Conservation (phyloP, 441 rosid genomes). For the Flueggea neowawraea region DNA sequence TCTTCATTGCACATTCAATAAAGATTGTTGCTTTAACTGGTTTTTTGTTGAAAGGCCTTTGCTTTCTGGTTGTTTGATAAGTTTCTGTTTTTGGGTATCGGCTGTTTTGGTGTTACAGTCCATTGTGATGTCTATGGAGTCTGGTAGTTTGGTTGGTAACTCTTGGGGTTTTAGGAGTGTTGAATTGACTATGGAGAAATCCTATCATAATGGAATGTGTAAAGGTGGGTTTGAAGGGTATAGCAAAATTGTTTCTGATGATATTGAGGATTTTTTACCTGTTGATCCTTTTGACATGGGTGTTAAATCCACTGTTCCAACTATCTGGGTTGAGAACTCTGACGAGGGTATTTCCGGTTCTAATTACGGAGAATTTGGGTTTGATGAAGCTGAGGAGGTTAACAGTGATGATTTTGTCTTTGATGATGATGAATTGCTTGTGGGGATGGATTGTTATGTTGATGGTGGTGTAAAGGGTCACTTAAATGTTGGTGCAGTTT, state of each 20-base stretch:
- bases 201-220: conserved; percentile 5
- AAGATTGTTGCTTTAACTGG: too few species aligned
- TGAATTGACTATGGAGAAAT: conserved; percentile 21
- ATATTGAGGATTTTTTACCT: conserved; percentile 69
- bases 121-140: too few species aligned
- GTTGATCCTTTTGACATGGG: conserved; percentile 88
- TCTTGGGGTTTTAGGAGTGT: conserved; percentile 17
- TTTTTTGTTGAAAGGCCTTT: too few species aligned
- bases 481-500: conserved; percentile 18
- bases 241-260: conserved; percentile 19
- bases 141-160: conserved; percentile 1
- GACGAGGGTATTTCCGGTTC: conserved; percentile 46
- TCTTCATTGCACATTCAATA: too few species aligned
- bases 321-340: conserved; percentile 71
- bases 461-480: conserved; percentile 49
- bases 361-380: conserved; percentile 28
- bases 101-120: too few species aligned
- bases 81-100: too few species aligned
- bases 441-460: conserved; percentile 57
- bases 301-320: conserved; percentile 53
- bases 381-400: conserved; percentile 14
- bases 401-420: not conserved
- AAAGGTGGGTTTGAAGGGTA: conserved; percentile 13
- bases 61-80: too few species aligned
- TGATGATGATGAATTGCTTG: conserved; percentile 38